Evolutionary conservation across 768 basidiomycete species (phyloP).

Genomic region (Panaeolus papilionaceus): DNA sequence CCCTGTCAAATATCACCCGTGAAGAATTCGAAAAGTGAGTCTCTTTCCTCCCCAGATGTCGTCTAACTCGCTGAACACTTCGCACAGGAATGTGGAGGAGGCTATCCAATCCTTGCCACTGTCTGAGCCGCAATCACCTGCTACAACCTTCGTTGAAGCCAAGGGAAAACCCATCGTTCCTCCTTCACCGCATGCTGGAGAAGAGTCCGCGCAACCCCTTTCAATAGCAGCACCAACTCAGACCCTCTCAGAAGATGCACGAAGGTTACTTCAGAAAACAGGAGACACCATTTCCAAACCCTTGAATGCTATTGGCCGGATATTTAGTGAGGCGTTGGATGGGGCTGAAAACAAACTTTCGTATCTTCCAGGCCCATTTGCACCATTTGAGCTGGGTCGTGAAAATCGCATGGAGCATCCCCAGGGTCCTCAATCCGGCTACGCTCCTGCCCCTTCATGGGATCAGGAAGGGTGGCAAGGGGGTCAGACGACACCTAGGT

Average conservation of each 20-base stretch:
- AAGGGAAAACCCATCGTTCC: slow-evolving; percentile 23
- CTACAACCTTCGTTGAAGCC: slow-evolving; percentile 34
- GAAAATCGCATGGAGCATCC: slow-evolving; percentile 49
- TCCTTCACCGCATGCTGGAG: slow-evolving; percentile 69
- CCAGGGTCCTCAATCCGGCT: slow-evolving; percentile 27
- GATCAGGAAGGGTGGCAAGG: slow-evolving; percentile 21
- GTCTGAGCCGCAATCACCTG: slow-evolving; percentile 47
- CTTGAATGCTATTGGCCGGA: slow-evolving; percentile 85
- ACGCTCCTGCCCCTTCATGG: slow-evolving; percentile 46
- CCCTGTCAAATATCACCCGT: slow-evolving; percentile 91
- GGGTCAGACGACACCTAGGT: slow-evolving; percentile 24
- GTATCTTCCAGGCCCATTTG: slow-evolving; percentile 73
- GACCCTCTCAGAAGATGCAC: slow-evolving; percentile 72
- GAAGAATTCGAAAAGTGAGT: slow-evolving; percentile 87
- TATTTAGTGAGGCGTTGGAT: slow-evolving; percentile 86
- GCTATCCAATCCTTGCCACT: slow-evolving; percentile 57
- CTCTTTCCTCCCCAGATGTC: neutral
- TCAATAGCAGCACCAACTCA: slow-evolving; percentile 64
- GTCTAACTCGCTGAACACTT: neutral
- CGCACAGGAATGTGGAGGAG: slow-evolving; percentile 55
- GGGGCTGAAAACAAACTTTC: slow-evolving; percentile 68
- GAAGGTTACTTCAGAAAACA: slow-evolving; percentile 85
- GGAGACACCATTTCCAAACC: slow-evolving; percentile 92
- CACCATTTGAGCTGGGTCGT: slow-evolving; percentile 66
- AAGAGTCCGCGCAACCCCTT: slow-evolving; percentile 88